Evolutionary conservation across 306 rosid genomes (phyloP).

Genomic region (Pterocarpus santalinus): DNA sequence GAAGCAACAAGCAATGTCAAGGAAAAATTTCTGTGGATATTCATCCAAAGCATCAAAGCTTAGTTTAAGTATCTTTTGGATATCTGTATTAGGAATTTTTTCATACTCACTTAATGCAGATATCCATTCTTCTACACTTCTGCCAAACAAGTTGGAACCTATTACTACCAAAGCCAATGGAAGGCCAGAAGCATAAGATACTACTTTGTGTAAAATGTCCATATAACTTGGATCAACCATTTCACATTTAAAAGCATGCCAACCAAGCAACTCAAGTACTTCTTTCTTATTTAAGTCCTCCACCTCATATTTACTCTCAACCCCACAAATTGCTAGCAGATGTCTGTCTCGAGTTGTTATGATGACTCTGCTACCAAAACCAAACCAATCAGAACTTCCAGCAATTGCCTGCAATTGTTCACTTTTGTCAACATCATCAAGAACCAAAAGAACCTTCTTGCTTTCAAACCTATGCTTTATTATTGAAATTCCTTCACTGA

Average conservation of each 20-base stretch:
- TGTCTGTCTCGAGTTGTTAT: conserved; percentile 41
- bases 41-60: conserved; percentile 30
- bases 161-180: conserved; percentile 45
- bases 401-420: conserved; percentile 21
- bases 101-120: neutral
- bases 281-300: neutral
- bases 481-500: conserved; percentile 21
- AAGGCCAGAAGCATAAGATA: conserved; percentile 34
- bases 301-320: neutral
- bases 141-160: conserved; percentile 36
- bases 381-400: conserved; percentile 40
- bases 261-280: conserved; percentile 39
- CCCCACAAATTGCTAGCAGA: conserved; percentile 15
- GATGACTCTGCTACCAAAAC: conserved; percentile 42
- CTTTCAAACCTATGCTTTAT: neutral
- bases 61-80: conserved; percentile 19
- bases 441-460: conserved; percentile 37
- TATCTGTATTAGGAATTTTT: neutral
- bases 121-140: conserved; percentile 18
- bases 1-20: conserved; percentile 40
- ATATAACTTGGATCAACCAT: neutral
- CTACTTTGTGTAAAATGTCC: neutral
- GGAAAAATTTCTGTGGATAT: conserved; percentile 19
- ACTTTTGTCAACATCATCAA: conserved; percentile 35
- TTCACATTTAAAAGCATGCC: conserved; percentile 38